phyloP scores from a whole-genome alignment of 2,329 filamentous ascomycete genomes.

The Fusarium sp. region DNA sequence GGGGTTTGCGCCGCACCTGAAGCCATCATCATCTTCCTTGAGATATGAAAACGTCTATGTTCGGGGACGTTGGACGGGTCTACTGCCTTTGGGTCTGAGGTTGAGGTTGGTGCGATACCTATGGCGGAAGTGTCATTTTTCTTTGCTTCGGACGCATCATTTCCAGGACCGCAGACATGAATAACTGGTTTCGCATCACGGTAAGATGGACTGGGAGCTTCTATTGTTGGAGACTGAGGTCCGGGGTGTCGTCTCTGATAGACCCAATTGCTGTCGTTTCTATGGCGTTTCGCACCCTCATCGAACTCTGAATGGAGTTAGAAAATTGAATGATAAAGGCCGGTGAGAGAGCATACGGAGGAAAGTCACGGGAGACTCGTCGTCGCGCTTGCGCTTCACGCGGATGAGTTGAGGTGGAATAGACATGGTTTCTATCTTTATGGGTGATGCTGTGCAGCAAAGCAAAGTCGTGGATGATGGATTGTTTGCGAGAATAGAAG shows the following conservation, averaged over 20 bases:
- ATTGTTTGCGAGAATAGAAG: background rate
- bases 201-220: constrained; percentile 33
- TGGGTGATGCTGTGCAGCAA: background rate
- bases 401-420: constrained; percentile 68
- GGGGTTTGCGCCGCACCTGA: constrained; percentile 26
- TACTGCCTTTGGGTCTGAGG: constrained; percentile 21
- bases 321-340: constrained; percentile 8
- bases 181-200: constrained; percentile 56
- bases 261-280: constrained; percentile 63
- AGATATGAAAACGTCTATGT: constrained; percentile 67
- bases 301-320: constrained; percentile 60
- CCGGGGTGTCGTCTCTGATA: constrained; percentile 63
- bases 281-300: constrained; percentile 63
- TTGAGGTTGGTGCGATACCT: constrained; percentile 8
- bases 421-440: constrained; percentile 57
- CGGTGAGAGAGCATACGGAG: constrained; percentile 57
- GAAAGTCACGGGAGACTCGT: constrained; percentile 65
- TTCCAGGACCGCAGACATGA: constrained; percentile 58
- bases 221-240: constrained; percentile 40
- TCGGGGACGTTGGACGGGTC: constrained; percentile 43
- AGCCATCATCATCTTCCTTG: constrained; percentile 57
- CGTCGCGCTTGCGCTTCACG: constrained; percentile 70
- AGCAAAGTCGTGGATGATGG: background rate
- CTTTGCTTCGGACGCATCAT: constrained; percentile 36
- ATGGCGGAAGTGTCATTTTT: constrained; percentile 9